A percentile compares a stretch with the other conserved stretches of the same genome.
Conservation (phyloP, 2,329 filamentous ascomycete genomes). For the Sporothrix luriei region DNA sequence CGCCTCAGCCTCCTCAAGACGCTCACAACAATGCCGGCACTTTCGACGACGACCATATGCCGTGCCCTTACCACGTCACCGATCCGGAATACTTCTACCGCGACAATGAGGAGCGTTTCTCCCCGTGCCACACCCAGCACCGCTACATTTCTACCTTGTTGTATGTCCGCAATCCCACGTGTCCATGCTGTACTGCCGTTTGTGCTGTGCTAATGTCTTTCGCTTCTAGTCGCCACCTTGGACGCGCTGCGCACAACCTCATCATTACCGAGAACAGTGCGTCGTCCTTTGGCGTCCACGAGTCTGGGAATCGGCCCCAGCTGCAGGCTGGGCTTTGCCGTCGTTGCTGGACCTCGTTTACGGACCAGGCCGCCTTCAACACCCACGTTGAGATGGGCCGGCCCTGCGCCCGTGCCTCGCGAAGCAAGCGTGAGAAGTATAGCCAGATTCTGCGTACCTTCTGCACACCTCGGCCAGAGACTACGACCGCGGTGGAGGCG, state of each 20-base stretch:
- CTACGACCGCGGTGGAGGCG: not conserved
- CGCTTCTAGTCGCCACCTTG: slow-evolving; percentile 41
- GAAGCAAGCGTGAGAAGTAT: slow-evolving; percentile 42
- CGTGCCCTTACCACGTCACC: slow-evolving; percentile 35
- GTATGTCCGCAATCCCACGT: slow-evolving; percentile 37
- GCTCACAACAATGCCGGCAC: slow-evolving; percentile 29
- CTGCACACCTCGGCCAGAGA: slow-evolving; percentile 18
- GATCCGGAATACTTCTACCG: slow-evolving; percentile 38
- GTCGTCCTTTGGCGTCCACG: slow-evolving; percentile 41
- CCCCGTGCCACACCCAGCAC: slow-evolving; percentile 43
- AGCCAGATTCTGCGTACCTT: slow-evolving; percentile 39
- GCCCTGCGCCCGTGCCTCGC: slow-evolving; percentile 39
- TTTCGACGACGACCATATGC: slow-evolving; percentile 40
- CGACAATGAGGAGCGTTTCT: slow-evolving; percentile 40
- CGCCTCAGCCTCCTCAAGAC: not conserved
- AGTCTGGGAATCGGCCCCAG: slow-evolving; percentile 37
- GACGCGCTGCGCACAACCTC: slow-evolving; percentile 42
- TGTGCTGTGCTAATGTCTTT: slow-evolving; percentile 3
- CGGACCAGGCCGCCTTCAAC: slow-evolving; percentile 37
- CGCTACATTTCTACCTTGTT: slow-evolving; percentile 44
- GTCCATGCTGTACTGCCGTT: not conserved
- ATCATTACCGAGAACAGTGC: slow-evolving; percentile 37
- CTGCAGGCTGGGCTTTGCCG: slow-evolving; percentile 42
- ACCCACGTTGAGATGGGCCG: slow-evolving; percentile 35
- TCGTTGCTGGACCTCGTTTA: slow-evolving; percentile 42